Base-by-base conservation (phyloP, 148 eudicot genomes). In the Silene latifolia region DNA sequence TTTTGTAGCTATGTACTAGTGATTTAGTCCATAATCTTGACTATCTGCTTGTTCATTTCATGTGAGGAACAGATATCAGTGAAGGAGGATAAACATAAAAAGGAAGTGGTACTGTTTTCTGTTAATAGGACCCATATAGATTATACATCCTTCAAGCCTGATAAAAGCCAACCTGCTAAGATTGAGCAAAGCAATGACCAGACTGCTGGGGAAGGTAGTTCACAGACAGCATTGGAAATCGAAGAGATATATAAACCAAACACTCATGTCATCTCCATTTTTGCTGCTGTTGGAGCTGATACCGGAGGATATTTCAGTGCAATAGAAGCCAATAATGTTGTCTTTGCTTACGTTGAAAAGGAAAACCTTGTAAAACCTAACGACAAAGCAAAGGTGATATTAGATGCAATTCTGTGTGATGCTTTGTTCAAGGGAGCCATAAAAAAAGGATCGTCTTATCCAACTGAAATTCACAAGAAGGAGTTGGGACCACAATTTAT, bases 381-480 rank as follows among this genome's bases (percentile, higher is more conserved):
- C 20, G 72, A 95, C 73, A 95, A 86, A 80, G 78, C 96, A 44
- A 63, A 75, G 70, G 92, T 95, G 74, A 81, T 85, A 72, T 77
- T 95, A 77, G 97, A 95, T 89, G 88, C 91, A 54, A 62, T 72
- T 24, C 72, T 95, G 44, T 95, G 98, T 80, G 98, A 95, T 89
- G 97, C 93, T 53, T 83, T 95, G 70, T 95, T 87, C 76, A 95
- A 95, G 83, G 98, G 98, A 72, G 84, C 89, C 53, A 82, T 92
- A 20, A 95, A 95, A 64, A 95, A 92, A 58, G 97, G 97, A 72
- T 47, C 96, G 59, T 81, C 85, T 64, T 95, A 95, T 74, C 98
- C 98, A 11, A 92, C 97, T 75, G 96, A 95, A 85, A 88, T 95
- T 80, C 97, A 90, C 83, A 95, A 95, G 80, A 92, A 90, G 86